phyloP scores from a whole-genome alignment of 1,139 yeast genomes.

The Pichia norvegensis region DNA sequence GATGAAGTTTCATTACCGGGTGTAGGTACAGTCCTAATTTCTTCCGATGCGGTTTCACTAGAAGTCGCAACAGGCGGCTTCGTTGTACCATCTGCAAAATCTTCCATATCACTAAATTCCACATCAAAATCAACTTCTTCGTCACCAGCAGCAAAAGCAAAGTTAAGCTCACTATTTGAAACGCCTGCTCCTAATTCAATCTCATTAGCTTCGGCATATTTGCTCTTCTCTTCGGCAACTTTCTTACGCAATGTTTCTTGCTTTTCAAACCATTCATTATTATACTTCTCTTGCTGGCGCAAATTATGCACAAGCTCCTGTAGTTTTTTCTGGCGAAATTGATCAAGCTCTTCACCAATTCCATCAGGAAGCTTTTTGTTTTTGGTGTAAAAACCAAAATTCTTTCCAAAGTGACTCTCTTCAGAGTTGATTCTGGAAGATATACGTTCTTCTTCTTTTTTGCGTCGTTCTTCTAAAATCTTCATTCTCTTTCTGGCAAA shows the following conservation, averaged over 20 bases:
- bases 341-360: slow-evolving; percentile 24
- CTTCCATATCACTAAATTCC: slow-evolving; percentile 20
- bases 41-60: background rate
- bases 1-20: background rate
- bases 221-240: slow-evolving; percentile 19
- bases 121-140: slow-evolving; percentile 19
- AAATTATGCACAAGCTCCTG: slow-evolving; percentile 33
- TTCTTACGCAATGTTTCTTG: slow-evolving; percentile 28
- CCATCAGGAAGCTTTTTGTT: slow-evolving; percentile 24
- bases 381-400: slow-evolving; percentile 41
- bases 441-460: slow-evolving; percentile 24
- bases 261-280: slow-evolving; percentile 25
- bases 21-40: too few species aligned
- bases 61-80: background rate
- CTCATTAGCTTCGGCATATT: slow-evolving; percentile 16
- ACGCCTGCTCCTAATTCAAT: slow-evolving; percentile 20
- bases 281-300: slow-evolving; percentile 30
- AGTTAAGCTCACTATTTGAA: slow-evolving; percentile 13
- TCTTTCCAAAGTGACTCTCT: slow-evolving; percentile 32
- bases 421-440: slow-evolving; percentile 25
- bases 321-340: slow-evolving; percentile 32
- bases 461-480: slow-evolving; percentile 29
- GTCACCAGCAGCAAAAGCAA: slow-evolving; percentile 6
- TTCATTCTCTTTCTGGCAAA: slow-evolving; percentile 44
- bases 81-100: background rate